phyloP scores from a whole-genome alignment of 345 rosid genomes.

The Gossypium australe region DNA sequence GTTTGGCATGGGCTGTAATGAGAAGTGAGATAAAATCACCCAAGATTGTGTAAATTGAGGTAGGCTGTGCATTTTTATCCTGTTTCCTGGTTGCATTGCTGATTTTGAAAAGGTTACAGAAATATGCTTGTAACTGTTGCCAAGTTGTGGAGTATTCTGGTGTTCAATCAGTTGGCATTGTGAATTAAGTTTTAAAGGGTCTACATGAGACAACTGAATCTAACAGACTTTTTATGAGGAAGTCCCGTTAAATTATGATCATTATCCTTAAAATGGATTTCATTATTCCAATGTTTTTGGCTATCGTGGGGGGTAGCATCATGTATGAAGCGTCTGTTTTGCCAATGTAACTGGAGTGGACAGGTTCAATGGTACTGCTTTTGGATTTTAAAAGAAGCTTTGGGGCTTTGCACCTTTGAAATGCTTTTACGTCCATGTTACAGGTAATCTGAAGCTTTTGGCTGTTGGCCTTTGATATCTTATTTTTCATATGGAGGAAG shows the following conservation, averaged over 20 bases:
- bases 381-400: neutral
- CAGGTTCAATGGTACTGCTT: neutral
- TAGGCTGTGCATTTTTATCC: neutral
- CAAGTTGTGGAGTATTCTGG: neutral
- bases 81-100: neutral
- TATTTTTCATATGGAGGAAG: neutral
- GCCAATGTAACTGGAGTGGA: neutral
- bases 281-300: neutral
- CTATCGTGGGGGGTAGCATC: neutral
- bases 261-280: neutral
- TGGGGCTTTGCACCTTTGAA: neutral
- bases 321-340: neutral
- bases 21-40: conserved; percentile 4
- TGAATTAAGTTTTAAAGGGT: neutral
- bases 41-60: neutral
- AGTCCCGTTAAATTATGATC: neutral
- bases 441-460: neutral
- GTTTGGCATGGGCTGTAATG: neutral
- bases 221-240: neutral
- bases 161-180: neutral
- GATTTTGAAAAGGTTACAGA: neutral
- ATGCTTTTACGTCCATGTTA: neutral
- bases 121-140: neutral
- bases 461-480: neutral
- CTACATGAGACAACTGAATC: neutral